These are phyloP conservation scores for Pseudocercospora crystallina DNA, from an alignment of 2,329 filamentous ascomycete genomes.

Conservation along the genomic window DNA sequence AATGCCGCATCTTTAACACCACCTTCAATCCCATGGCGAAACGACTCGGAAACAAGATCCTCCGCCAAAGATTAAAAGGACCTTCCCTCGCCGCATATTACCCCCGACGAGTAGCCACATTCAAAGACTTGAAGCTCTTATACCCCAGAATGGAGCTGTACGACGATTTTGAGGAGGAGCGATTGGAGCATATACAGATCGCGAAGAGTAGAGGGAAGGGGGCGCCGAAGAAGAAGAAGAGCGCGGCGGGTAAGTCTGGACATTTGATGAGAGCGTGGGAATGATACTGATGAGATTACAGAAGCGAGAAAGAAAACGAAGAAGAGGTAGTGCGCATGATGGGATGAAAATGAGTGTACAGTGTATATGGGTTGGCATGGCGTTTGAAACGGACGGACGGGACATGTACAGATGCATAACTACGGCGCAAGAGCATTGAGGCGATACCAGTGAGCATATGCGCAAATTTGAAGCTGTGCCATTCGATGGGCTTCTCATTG, in stretches of 20 bases:
- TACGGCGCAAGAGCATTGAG: too few relatives aligned
- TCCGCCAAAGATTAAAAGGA: conserved; percentile 85
- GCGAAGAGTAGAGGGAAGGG: conserved; percentile 78
- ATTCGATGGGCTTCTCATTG: too few relatives aligned
- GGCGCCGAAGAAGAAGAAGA: conserved; percentile 84
- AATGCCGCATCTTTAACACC: conserved; percentile 88
- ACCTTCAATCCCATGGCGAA: conserved; percentile 83
- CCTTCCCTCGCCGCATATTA: conserved; percentile 85
- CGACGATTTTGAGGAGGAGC: conserved; percentile 76
- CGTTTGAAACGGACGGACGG: too few relatives aligned
- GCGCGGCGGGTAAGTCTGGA: conserved; percentile 44
- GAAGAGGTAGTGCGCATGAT: conserved; percentile 27
- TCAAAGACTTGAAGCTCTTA: conserved; percentile 70
- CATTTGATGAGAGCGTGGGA: conserved; percentile 1
- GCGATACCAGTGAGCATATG: too few relatives aligned
- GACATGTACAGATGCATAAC: too few relatives aligned
- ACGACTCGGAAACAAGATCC: conserved; percentile 86
- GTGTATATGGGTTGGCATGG: too few relatives aligned
- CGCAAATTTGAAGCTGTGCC: too few relatives aligned
- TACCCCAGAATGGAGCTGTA: conserved; percentile 69
- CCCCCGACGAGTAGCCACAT: conserved; percentile 69
- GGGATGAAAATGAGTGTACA: too few relatives aligned
- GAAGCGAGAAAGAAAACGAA: conserved; percentile 38
- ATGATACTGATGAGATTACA: conserved; percentile 24
- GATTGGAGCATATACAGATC: conserved; percentile 67